Evolutionary conservation across 768 basidiomycete genomes (phyloP), one percentile per base, ranked within the genome.

Genomic region (Mycena belliarum): DNA sequence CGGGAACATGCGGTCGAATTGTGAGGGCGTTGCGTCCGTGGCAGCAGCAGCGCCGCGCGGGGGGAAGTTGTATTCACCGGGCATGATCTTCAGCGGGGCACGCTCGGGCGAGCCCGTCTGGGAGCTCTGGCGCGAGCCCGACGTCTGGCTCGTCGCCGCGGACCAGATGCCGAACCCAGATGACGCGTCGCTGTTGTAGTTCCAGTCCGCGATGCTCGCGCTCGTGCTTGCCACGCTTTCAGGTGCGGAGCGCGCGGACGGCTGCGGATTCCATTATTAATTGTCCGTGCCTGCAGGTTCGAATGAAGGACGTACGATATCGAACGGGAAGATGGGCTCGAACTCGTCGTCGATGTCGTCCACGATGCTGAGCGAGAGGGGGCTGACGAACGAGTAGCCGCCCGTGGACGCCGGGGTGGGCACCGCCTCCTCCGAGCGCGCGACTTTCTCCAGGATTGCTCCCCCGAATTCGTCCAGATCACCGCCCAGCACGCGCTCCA

Each of bases 381-480:
- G 76, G 60, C 76, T 75, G 38, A 81, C 78, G 29, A 79, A 68
- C 14, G 75, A 76, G 64, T 79, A 81, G 60, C 72, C 75, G 10
- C 76, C n/a, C n/a, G n/a, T n/a, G n/a, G n/a, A n/a, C n/a, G n/a
- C n/a, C n/a, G n/a, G n/a, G n/a, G n/a, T n/a, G n/a, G n/a, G n/a
- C n/a, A n/a, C 55, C 33, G 55, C 49, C 29, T 67, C 61, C 20
- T 71, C 69, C 20, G 70, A 72, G 29, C 45, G 59, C 23, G 53
- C 59, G 23, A 55, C 45, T 11, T 49, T 41, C 50, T 60, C 59
- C 59, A 60, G 45, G 9, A 55, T 60, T 15, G 45, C 45, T 45
- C 55, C 52, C 20, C 71, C 69, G 23, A 68, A 70, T 7, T 73
- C 73, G 42, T 74, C 75, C 38, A 69, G 65, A 20, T 74, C 70